A percentile compares a stretch with the other conserved stretches of the same genome.
Evolutionary conservation across 2,329 filamentous ascomycete species (phyloP).

Genomic region (Tolypocladium amazonense): DNA sequence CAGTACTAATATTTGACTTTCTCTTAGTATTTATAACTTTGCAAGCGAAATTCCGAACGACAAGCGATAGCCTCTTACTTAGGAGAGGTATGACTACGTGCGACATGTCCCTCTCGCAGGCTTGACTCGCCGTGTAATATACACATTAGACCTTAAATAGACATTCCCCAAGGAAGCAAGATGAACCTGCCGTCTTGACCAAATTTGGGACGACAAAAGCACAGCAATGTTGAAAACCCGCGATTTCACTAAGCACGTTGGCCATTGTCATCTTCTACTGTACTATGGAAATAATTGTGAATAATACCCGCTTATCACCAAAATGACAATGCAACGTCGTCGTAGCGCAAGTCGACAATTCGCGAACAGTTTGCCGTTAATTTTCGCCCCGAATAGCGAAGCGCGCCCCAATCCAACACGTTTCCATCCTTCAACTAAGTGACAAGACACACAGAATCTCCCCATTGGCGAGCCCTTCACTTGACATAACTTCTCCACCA

Average conservation of each 20-base stretch:
- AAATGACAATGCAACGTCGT: not conserved
- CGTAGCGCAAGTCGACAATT: not conserved
- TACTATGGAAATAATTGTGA: not conserved
- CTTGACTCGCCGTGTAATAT: too few species aligned
- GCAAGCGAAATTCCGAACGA: too few species aligned
- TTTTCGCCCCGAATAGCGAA: not conserved
- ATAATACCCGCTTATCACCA: not conserved
- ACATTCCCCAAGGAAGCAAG: not conserved
- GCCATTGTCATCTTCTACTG: not conserved
- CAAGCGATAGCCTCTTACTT: too few species aligned
- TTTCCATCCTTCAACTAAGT: not conserved
- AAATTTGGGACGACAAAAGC: not conserved
- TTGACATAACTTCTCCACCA: not conserved
- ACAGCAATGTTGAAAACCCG: not conserved
- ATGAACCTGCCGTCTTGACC: not conserved
- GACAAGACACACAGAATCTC: not conserved
- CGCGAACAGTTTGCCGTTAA: not conserved
- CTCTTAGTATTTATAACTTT: too few species aligned
- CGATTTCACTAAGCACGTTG: not conserved
- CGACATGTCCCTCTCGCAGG: too few species aligned
- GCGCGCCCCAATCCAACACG: not conserved
- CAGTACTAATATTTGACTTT: too few species aligned
- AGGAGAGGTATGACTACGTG: too few species aligned
- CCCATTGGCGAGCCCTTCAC: not conserved
- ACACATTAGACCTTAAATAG: not conserved